Evolutionary conservation across 2,329 filamentous ascomycete species (phyloP).

Genomic region (Teratosphaeria nubilosa): DNA sequence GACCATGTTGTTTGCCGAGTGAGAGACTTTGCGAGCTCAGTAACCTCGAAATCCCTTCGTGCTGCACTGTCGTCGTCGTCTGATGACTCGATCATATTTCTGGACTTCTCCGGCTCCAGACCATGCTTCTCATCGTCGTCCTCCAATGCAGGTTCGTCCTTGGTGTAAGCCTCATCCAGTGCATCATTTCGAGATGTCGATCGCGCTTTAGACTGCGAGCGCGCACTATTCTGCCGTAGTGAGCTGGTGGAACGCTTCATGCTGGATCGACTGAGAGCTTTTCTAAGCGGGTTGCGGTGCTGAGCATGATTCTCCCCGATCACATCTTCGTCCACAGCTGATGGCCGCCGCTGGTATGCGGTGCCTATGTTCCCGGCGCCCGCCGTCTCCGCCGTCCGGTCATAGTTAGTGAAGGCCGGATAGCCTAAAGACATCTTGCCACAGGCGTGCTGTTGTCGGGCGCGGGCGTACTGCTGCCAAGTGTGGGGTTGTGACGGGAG

Average conservation of each 20-base stretch:
- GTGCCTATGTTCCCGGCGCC: slow-evolving; percentile 27
- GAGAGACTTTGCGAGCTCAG: slow-evolving; percentile 32
- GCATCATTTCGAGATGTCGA: background rate
- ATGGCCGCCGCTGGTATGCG: slow-evolving; percentile 14
- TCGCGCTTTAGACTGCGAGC: background rate
- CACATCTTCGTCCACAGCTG: background rate
- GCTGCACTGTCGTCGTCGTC: slow-evolving; percentile 10
- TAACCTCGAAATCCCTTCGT: slow-evolving; percentile 21
- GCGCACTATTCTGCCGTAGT: background rate
- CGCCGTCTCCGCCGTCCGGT: slow-evolving; percentile 28
- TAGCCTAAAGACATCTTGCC: slow-evolving; percentile 33
- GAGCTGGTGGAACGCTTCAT: background rate
- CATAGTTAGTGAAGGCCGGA: slow-evolving; percentile 32
- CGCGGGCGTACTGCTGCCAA: background rate
- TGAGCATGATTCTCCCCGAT: slow-evolving; percentile 3
- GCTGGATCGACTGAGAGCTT: slow-evolving; percentile 2
- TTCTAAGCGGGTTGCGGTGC: slow-evolving; percentile 5
- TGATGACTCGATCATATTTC: slow-evolving; percentile 11
- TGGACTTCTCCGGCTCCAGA: slow-evolving; percentile 13
- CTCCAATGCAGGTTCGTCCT: background rate
- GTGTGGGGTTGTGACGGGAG: background rate
- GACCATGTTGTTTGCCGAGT: slow-evolving; percentile 29
- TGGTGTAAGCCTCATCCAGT: background rate
- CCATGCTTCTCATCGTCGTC: slow-evolving; percentile 14
- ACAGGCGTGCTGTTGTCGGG: background rate